A percentile compares a stretch with the other conserved stretches of the same genome.
Evolutionary conservation across 257 asterid genomes (phyloP).

Genomic region (Nemophila menziesii): DNA sequence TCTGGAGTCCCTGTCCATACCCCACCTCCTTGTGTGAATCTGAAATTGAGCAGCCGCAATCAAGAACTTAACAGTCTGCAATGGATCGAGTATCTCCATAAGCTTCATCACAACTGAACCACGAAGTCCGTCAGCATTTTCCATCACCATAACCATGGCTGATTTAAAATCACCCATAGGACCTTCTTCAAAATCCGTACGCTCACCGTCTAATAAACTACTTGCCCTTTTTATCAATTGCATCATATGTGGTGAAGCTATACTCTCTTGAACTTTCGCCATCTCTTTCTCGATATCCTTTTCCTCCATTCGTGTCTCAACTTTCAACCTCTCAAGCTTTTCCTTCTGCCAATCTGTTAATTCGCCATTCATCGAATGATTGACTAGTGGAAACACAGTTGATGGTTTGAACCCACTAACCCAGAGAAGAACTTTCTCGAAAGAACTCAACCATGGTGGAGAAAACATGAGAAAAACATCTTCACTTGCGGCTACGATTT

Average conservation of each 20-base stretch:
- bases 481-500: conserved; percentile 3
- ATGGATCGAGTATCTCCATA: conserved; percentile 13
- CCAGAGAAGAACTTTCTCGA: conserved; percentile 16
- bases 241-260: conserved; percentile 8
- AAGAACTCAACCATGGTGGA: conserved; percentile 23
- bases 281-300: conserved; percentile 11
- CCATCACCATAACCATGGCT: conserved; percentile 5
- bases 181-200: too few species aligned
- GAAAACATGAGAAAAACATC: conserved; percentile 10
- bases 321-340: conserved; percentile 4
- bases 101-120: conserved; percentile 13
- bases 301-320: conserved; percentile 5
- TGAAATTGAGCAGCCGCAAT: conserved; percentile 9
- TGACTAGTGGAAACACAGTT: conserved; percentile 4
- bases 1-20: conserved; percentile 23
- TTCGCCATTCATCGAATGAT: neutral
- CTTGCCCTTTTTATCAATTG: conserved; percentile 4
- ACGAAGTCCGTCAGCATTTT: conserved; percentile 16
- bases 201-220: conserved; percentile 4
- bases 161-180: conserved; percentile 9
- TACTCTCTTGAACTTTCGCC: conserved; percentile 20
- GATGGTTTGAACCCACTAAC: conserved; percentile 23
- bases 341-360: conserved; percentile 7
- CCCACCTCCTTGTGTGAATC: conserved; percentile 26
- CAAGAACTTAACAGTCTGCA: conserved; percentile 16